Conservation (phyloP, 1,139 yeast genomes). For the Magnusiomyces tetraspermus region DNA sequence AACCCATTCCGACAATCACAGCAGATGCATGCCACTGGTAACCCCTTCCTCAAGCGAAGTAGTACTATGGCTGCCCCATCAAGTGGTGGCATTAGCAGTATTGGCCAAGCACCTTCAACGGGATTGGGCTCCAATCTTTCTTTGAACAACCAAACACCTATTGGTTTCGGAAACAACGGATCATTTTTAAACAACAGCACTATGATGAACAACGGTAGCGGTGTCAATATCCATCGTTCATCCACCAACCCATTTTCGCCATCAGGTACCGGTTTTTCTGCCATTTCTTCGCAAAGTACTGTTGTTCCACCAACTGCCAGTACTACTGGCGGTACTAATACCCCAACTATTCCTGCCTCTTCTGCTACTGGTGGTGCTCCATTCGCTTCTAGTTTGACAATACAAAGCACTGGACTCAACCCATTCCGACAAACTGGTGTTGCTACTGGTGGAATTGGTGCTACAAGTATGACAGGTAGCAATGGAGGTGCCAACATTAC, state of each 20-base stretch:
- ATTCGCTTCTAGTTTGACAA: not conserved
- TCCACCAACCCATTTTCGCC: slow-evolving; percentile 43
- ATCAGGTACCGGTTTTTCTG: slow-evolving; percentile 33
- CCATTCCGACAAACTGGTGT: slow-evolving; percentile 13
- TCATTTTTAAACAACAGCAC: not conserved
- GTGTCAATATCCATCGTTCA: slow-evolving; percentile 27
- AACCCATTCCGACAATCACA: slow-evolving; percentile 24
- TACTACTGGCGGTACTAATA: not conserved
- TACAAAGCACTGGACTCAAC: slow-evolving; percentile 11
- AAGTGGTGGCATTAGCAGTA: not conserved
- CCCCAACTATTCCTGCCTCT: not conserved
- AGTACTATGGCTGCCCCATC: slow-evolving; percentile 7
- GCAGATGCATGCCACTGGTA: slow-evolving; percentile 13
- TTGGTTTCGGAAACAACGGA: slow-evolving; percentile 18
- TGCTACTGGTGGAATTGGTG: not conserved
- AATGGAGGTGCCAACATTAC: no score
- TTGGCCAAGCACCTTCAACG: not conserved
- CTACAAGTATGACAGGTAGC: not conserved
- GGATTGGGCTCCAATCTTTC: not conserved
- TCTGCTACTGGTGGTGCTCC: not conserved
- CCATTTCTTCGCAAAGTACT: slow-evolving; percentile 14
- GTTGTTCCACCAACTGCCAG: not conserved
- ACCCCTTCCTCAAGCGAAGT: slow-evolving; percentile 24
- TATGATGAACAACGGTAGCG: slow-evolving; percentile 26
- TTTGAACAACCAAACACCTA: slow-evolving; percentile 4